Conservation (phyloP, 176 grass and related monocot genomes). For the Cenchrus americanus region DNA sequence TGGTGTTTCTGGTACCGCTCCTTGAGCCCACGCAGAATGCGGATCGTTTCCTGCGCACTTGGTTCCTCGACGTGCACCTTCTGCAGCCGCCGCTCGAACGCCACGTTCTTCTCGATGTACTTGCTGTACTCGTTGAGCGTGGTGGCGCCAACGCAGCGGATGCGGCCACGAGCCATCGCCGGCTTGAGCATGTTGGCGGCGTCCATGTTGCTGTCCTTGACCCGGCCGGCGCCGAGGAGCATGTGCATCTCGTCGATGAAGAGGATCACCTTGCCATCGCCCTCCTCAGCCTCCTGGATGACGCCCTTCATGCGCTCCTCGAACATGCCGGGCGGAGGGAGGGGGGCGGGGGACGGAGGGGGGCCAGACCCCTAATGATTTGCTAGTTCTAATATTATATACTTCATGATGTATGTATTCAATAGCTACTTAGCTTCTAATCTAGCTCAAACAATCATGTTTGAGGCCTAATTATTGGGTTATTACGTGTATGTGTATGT, state of each 20-base stretch:
- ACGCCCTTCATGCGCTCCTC: constrained; percentile 31
- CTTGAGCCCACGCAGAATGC: constrained; percentile 8
- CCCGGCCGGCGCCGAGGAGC: neutral
- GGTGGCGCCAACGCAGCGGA: constrained; percentile 41
- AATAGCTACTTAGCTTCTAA: no score
- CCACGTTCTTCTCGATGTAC: constrained; percentile 38
- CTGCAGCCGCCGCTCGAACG: constrained; percentile 35
- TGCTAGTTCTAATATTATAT: no score
- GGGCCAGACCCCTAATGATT: no score
- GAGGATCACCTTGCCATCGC: neutral
- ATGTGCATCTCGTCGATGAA: constrained; percentile 48
- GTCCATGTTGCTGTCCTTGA: neutral
- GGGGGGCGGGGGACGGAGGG: no score
- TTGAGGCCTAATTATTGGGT: no score
- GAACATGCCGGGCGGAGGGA: no score
- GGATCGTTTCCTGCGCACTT: neutral
- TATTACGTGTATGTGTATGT: no score
- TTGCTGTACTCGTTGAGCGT: constrained; percentile 28
- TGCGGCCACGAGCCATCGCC: constrained; percentile 29
- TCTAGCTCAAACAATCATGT: no score
- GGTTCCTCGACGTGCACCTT: constrained; percentile 27
- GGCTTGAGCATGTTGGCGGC: constrained; percentile 40
- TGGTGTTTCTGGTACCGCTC: constrained; percentile 10
- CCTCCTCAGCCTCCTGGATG: neutral
- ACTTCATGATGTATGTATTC: no score